Conservation (phyloP, 1,284 basidiomycete genomes). For the Cryptococcus deneoformans region DNA sequence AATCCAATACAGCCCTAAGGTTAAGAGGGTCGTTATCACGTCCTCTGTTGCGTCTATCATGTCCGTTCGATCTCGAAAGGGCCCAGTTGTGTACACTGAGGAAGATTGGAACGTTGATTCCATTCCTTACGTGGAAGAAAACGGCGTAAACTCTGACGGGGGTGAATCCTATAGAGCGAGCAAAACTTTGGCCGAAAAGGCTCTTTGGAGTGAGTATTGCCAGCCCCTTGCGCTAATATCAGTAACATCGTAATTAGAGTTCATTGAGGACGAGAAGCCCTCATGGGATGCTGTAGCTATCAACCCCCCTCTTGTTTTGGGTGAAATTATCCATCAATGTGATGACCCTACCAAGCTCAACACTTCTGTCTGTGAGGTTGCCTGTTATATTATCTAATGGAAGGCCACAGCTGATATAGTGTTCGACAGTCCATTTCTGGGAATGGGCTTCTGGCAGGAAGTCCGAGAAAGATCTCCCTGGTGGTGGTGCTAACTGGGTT, state of each 20-base stretch:
- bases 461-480: slow-evolving; percentile 43
- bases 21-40: slow-evolving; percentile 68
- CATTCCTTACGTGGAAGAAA: slow-evolving; percentile 56
- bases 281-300: slow-evolving; percentile 59
- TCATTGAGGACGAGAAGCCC: slow-evolving; percentile 58
- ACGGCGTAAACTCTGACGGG: slow-evolving; percentile 60
- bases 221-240: too few species aligned
- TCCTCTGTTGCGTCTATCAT: slow-evolving; percentile 59
- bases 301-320: slow-evolving; percentile 56
- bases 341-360: slow-evolving; percentile 54
- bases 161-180: slow-evolving; percentile 25
- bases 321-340: slow-evolving; percentile 57
- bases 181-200: slow-evolving; percentile 67
- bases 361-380: slow-evolving; percentile 51
- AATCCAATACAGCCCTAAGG: slow-evolving; percentile 38
- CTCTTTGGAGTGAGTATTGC: slow-evolving; percentile 44
- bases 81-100: slow-evolving; percentile 31
- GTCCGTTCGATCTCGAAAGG: slow-evolving; percentile 13
- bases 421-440: slow-evolving; percentile 39
- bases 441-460: slow-evolving; percentile 48
- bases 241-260: slow-evolving; percentile 40
- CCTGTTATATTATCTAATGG: neutral
- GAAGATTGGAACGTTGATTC: slow-evolving; percentile 65
- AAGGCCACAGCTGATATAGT: too few species aligned
- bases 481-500: slow-evolving; percentile 53